Evolutionary conservation across 805 yeast species (phyloP), one percentile per base, ranked within the genome.

Genomic region (Starmerella potacharoeniae): DNA sequence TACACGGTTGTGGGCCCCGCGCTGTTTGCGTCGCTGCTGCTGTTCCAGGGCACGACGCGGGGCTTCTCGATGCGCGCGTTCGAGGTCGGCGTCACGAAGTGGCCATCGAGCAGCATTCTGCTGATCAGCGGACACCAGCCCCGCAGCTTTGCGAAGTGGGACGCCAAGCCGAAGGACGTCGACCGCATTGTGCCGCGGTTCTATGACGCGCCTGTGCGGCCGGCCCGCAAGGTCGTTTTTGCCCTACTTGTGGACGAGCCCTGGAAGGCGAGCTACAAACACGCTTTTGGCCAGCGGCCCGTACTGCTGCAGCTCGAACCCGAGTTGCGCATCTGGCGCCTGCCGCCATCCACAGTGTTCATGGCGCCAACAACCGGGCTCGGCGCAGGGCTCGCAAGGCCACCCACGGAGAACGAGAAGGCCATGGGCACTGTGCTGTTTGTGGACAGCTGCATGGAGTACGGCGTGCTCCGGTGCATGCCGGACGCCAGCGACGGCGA

Each of bases 21-120:
- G 11, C 54, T 63, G 4, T 42, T 60, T 4, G 53, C 59, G 13
- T 63, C 85, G 52, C 73, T 79, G 45, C 80, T 79, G 61, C 74
- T 90, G 10, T 90, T 83, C 62, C 73, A 76, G 8, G 96, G 95
- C 0, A 71, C 87, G 9, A 83, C 79, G 49, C 74, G 81, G 50
- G 97, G 97, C 1, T 91, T 86, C 66, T 86, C 96, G 0, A 86
- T 90, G 77, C 72, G 95, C 34, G 84, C 96, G 0, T 77, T 91
- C 55, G 96, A 90, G 68, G 77, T 83, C 54, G 86, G 83, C 59
- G 84, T 84, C 0, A 80, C 87, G 72, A 87, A 89, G 62, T 91
- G 97, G 96, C 81, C 79, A 61, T 93, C 95, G 0, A 95, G 96
- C 0, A 79, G 95, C 0, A 66, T 91, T 1, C 60, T 90, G 8